phyloP scores from a whole-genome alignment of 306 rosid genomes.

The Lathyrus tuberosus region DNA sequence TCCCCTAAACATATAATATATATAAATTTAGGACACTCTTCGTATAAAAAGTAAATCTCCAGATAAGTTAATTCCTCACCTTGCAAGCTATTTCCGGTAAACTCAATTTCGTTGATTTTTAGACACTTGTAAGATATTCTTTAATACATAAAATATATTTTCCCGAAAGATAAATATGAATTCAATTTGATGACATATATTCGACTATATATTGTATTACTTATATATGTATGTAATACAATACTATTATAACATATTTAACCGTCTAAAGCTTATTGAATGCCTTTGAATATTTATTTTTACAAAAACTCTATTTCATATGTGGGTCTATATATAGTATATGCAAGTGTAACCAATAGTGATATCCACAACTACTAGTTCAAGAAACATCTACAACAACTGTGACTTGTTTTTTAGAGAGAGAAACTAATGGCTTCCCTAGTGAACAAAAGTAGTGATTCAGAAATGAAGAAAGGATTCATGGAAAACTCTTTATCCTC shows the following conservation, averaged over 20 bases:
- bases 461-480: conserved; percentile 52
- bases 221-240: too few relatives aligned
- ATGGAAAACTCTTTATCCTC: conserved; percentile 50
- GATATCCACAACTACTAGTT: neutral
- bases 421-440: conserved; percentile 49
- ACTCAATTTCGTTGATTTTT: too few relatives aligned
- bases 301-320: neutral
- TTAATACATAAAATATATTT: too few relatives aligned
- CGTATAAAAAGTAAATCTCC: too few relatives aligned
- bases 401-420: neutral
- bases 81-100: too few relatives aligned
- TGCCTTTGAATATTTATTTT: too few relatives aligned
- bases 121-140: too few relatives aligned
- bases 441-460: conserved; percentile 49
- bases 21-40: too few relatives aligned
- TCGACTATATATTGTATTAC: neutral
- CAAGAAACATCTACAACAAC: neutral
- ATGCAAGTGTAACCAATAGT: neutral
- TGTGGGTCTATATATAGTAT: neutral
- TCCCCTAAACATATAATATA: too few relatives aligned
- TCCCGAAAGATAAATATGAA: neutral
- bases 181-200: neutral
- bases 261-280: neutral
- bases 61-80: too few relatives aligned
- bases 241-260: neutral